phyloP scores from a whole-genome alignment of 306 rosid species.

The Acacia confusa region DNA sequence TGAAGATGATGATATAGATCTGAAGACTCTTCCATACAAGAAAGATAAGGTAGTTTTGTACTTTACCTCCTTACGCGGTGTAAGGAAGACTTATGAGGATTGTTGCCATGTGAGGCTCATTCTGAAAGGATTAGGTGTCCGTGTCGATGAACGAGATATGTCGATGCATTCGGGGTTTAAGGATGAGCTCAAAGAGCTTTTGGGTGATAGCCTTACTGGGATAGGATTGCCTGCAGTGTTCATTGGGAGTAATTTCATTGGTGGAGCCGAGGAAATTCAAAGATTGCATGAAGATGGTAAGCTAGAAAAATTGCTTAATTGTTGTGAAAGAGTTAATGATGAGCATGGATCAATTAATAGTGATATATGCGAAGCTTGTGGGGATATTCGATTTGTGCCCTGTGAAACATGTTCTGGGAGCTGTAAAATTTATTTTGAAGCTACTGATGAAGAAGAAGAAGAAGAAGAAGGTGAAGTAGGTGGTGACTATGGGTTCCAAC shows the following conservation, averaged over 20 bases:
- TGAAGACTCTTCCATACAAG: conserved; percentile 23
- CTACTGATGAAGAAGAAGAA: conserved; percentile 18
- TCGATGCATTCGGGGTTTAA: conserved; percentile 91
- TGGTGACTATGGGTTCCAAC: conserved; percentile 64
- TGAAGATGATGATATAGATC: conserved; percentile 15
- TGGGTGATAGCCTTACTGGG: conserved; percentile 39
- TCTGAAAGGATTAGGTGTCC: conserved; percentile 59
- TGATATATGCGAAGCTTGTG: conserved; percentile 74
- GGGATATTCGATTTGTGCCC: conserved; percentile 87
- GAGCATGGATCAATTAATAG: conserved; percentile 22
- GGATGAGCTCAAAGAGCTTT: conserved; percentile 73
- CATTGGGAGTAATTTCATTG: conserved; percentile 62
- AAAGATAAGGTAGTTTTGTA: conserved; percentile 61
- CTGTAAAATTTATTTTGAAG: conserved; percentile 82
- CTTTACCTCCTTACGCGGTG: conserved; percentile 81
- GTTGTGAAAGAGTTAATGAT: conserved; percentile 50
- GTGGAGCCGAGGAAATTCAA: conserved; percentile 82
- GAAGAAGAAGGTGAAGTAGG: conserved; percentile 42
- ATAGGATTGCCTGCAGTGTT: conserved; percentile 81
- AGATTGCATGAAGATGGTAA: conserved; percentile 71
- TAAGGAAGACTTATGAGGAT: conserved; percentile 87
- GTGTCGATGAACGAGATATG: conserved; percentile 82
- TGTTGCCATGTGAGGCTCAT: conserved; percentile 74
- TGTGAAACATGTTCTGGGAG: conserved; percentile 93
- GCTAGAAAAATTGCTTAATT: conserved; percentile 70